Evolutionary conservation across 257 asterid species (phyloP), one percentile per base, ranked within the genome.

Genomic region (Voacanga thouarsii): DNA sequence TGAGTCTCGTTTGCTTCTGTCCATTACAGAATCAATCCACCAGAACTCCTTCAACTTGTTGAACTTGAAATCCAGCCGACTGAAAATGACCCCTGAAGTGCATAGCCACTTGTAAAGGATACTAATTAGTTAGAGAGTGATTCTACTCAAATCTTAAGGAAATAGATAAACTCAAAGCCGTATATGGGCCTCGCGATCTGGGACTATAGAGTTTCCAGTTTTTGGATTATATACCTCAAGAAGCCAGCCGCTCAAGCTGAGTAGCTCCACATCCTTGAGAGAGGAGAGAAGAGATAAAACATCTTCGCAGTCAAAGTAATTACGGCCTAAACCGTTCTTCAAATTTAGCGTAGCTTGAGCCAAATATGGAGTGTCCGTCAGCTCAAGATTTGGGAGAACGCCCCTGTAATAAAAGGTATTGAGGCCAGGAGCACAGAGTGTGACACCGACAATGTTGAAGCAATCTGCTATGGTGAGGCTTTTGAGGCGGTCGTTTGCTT

Each of bases 191-290:
- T 44, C 11, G 55, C 5, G 55, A 14, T 3, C 37, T 44, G 70
- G 53, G 67, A 19, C 37, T 33, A 33, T 33, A 33, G 37, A 44
- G 49, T 44, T 44, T 44, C 5, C 49, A 44, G 49, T 44, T 44
- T 33, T 74, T 44, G 10, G 9, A 12, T 74, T 41, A 12, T n/a
- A 57, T 76, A 83, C 86, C 86, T 83, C 82, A 77, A 84, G 75
- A 60, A 84, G 76, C 88, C 85, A 84, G 44, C 79, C 75, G 80
- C 74, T 76, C 5, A 84, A 30, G 6, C 78, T 77, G 55, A 84
- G 84, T 26, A 9, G 61, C 66, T 82, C 79, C 4, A 84, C 77
- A 19, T 84, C 80, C 66, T 61, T 82, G 51, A 84, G 57, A 50
- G 80, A 76, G 47, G 28, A 67, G 4, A 84, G 74, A 26, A 82